Evolutionary conservation across 345 rosid genomes (phyloP), one percentile per base, ranked within the genome.

Genomic region (Brassica juncea): DNA sequence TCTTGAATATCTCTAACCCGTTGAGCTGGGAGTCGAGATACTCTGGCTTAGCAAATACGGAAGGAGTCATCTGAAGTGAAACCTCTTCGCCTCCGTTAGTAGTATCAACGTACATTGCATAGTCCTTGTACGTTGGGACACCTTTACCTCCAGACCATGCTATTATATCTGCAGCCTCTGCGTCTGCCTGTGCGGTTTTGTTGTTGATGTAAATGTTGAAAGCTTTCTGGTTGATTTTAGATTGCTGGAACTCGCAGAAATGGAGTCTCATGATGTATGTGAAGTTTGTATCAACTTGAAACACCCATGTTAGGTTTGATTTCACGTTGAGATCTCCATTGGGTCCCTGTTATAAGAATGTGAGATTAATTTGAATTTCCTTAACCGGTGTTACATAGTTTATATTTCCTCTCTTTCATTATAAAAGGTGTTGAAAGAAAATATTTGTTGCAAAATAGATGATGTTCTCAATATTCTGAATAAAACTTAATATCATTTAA

Each of bases 1-100:
- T 83, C 86, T 94, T 92, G 84, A 92, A 90, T 34, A 94, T 81
- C 84, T 94, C 97, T 21, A 92, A n/a, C 8, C 95, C 95, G 60
- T 88, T 94, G 19, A 92, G 85, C 14, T 82, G 42, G 0, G 92
- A 77, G 58, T 91, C 90, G 31, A 66, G 79, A 77, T 31, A 87
- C 52, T 91, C 86, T 0, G 94, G 90, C 16, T 65, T 81, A 2
- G 7, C n/a, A 35, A 35, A 30, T 0, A 70, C 63, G 0, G 95
- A 82, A 12, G 97, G 99, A 2, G 82, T 79, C 81, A 92, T 77
- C 8, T 85, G 87, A 67, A 92, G 65, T 35, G 68, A 35, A 47
- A 92, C 32, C 8, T 81, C 74, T 8, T 82, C 92, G 8, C 81
- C 72, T 52, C 67, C 76, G 2, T 19, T 72, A 16, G 4, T 59